Evolutionary conservation across 2,329 filamentous ascomycete genomes (phyloP).

Genomic region (Lasiodiplodia sp.): DNA sequence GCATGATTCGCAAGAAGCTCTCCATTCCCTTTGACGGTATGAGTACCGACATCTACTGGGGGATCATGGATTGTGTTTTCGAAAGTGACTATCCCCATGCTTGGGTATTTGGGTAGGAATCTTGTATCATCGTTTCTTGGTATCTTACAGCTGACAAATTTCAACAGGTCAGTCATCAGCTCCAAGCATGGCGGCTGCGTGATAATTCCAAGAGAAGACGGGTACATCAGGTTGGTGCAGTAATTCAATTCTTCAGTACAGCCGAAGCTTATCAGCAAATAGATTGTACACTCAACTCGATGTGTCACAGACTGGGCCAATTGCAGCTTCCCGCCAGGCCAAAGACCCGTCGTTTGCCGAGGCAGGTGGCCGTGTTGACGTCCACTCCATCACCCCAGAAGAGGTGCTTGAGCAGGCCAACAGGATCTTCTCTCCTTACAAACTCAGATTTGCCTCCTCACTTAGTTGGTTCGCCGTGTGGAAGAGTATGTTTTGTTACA

Average conservation of each 20-base stretch:
- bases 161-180: constrained; percentile 31
- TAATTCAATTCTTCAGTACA: not conserved
- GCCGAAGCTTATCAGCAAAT: constrained; percentile 33
- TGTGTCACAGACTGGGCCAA: constrained; percentile 35
- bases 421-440: constrained; percentile 45
- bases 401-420: constrained; percentile 47
- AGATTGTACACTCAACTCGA: constrained; percentile 45
- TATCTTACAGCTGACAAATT: not conserved
- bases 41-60: constrained; percentile 46
- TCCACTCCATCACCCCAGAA: constrained; percentile 46
- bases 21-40: constrained; percentile 41
- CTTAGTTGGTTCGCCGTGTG: constrained; percentile 49
- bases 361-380: constrained; percentile 40
- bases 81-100: constrained; percentile 35
- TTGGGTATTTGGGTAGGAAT: constrained; percentile 33
- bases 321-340: constrained; percentile 30
- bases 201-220: constrained; percentile 46
- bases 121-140: not conserved
- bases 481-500: constrained; percentile 32
- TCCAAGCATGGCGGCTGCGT: constrained; percentile 42
- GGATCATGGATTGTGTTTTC: constrained; percentile 40
- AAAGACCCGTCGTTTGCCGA: constrained; percentile 38
- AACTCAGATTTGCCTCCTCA: constrained; percentile 41
- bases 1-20: constrained; percentile 41
- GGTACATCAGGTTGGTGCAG: constrained; percentile 34